Evolutionary conservation across 2,329 filamentous ascomycete species (phyloP), one percentile per base, ranked within the genome.

Genomic region (Helotiales sp.): DNA sequence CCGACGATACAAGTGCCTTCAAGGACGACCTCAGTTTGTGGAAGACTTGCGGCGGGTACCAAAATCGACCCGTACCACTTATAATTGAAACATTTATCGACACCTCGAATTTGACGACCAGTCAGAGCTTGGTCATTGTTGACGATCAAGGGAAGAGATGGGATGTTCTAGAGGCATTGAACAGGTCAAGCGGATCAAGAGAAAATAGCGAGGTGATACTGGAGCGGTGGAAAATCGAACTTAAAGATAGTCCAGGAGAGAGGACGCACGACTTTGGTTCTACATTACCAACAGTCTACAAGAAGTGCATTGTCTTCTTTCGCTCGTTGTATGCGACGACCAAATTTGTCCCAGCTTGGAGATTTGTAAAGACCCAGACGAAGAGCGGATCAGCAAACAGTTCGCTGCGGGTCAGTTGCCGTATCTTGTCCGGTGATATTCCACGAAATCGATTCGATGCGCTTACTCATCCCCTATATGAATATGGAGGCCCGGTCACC

Each of bases 271-370:
- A 87, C 76, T 92, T 89, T 77, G 86, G 86, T 7, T 82, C 83
- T 11, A 83, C 82, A 34, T 82, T 98, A 61, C 93, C 96, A 15
- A 95, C 93, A 61, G 89, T 97, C 66, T 99, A 99, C 85, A 99
- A 99, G 82, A 96, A 97, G 81, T 93, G 92, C 74, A 97, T 99
- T 71, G 91, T 98, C 72, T 89, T 97, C 74, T 97, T 98, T 80
- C 88, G 96, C 68, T 93, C 93, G 1, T 85, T 99, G 54, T 97
- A 92, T 78, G 88, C 92, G 59, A 91, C 92, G 63, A 88, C 93
- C 47, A 91, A 92, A 74, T 86, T 97, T 69, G 82, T 97, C 69
- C 96, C 96, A 2, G 89, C 91, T 26, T 97, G 91, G 89, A 96
- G 91, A 80, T 91, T 97, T 75, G 89, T 85, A 47, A 87, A 91